Conservation (phyloP, 75 land plant species). For the Cryptomeria japonica region DNA sequence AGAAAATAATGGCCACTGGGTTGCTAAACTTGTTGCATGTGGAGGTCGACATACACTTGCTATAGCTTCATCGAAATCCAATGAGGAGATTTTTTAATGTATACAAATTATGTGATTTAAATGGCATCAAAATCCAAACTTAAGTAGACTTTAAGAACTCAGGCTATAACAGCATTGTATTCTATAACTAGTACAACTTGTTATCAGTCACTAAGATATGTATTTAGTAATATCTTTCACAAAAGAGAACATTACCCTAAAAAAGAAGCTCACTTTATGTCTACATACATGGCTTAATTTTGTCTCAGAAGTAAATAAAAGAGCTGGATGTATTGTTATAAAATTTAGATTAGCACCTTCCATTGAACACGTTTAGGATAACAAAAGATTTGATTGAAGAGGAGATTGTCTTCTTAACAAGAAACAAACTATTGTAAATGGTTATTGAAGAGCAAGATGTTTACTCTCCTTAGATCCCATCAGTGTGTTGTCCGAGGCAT, state of each 20-base stretch:
- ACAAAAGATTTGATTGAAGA: no score
- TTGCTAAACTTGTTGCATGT: slow-evolving; percentile 76
- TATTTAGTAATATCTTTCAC: neutral
- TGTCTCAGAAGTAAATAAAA: neutral
- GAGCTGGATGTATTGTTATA: neutral
- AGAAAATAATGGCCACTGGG: slow-evolving; percentile 48
- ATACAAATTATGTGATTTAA: neutral
- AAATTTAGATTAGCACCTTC: neutral
- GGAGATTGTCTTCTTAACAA: no score
- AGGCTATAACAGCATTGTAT: neutral
- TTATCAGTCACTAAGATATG: neutral
- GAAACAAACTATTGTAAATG: no score
- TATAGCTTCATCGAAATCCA: slow-evolving; percentile 54
- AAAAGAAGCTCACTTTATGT: neutral
- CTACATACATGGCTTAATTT: slow-evolving; percentile 3
- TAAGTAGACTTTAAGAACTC: neutral
- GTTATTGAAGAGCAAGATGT: no score
- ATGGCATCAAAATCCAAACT: neutral
- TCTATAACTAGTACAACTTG: neutral
- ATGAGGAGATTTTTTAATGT: neutral
- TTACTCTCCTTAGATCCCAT: no score
- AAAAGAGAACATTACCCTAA: neutral
- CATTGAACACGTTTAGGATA: no score
- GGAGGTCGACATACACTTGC: slow-evolving; percentile 95
- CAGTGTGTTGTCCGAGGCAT: no score